Evolutionary conservation across 805 yeast species (phyloP).

Genomic region (Phaffomyces thermotolerans): DNA sequence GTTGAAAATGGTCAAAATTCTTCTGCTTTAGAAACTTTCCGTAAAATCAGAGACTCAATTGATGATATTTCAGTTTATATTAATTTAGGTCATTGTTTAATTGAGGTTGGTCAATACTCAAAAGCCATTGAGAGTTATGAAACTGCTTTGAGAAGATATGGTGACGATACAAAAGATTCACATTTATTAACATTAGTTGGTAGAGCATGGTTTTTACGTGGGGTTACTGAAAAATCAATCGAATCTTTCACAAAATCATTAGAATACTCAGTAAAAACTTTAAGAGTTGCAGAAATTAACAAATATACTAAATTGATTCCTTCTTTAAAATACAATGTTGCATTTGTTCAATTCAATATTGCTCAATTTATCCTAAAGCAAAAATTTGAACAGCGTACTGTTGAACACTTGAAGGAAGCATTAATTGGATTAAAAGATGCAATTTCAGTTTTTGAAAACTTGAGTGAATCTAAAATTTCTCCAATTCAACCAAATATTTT

Average conservation of each 20-base stretch:
- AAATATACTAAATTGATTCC: slow-evolving; percentile 33
- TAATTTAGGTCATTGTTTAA: slow-evolving; percentile 80
- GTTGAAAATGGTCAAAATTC: slow-evolving; percentile 75
- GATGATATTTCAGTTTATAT: slow-evolving; percentile 77
- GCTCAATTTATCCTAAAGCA: slow-evolving; percentile 75
- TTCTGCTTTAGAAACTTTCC: slow-evolving; percentile 76
- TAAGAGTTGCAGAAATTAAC: slow-evolving; percentile 24
- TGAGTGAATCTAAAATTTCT: slow-evolving; percentile 53
- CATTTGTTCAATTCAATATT: slow-evolving; percentile 76
- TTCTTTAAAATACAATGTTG: slow-evolving; percentile 66
- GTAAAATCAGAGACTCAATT: slow-evolving; percentile 84
- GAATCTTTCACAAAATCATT: slow-evolving; percentile 56
- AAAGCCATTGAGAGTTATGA: slow-evolving; percentile 89
- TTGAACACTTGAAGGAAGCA: slow-evolving; percentile 53
- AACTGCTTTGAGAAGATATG: slow-evolving; percentile 61
- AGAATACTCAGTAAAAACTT: slow-evolving; percentile 55
- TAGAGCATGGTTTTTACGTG: slow-evolving; percentile 83
- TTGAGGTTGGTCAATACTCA: slow-evolving; percentile 73
- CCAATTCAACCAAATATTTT: slow-evolving; percentile 78
- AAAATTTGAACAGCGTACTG: slow-evolving; percentile 49
- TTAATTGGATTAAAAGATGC: slow-evolving; percentile 55
- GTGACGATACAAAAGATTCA: slow-evolving; percentile 53
- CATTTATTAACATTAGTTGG: slow-evolving; percentile 69
- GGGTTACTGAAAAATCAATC: slow-evolving; percentile 55
- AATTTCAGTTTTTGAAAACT: slow-evolving; percentile 46